phyloP scores from a whole-genome alignment of 192 early-diverging fungal genomes.

The Thoreauomyces humboldtii region DNA sequence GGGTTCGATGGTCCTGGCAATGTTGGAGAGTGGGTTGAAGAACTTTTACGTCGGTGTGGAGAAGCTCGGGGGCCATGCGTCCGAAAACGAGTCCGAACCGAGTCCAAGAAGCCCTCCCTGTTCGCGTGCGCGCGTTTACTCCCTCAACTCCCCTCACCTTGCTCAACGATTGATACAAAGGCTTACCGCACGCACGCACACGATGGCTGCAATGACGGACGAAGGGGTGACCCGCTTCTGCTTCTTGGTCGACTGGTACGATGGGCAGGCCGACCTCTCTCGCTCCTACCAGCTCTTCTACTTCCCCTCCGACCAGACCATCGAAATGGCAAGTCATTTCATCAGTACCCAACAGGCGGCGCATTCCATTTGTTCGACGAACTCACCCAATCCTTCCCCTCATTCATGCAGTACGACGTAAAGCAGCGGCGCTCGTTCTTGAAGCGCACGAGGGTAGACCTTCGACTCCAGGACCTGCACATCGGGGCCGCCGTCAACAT shows the following conservation, averaged over 20 bases:
- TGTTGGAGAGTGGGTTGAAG: too few species aligned
- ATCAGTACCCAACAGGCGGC: not conserved
- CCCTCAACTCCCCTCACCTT: too few species aligned
- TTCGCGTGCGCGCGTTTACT: too few species aligned
- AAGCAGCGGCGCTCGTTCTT: slow-evolving; percentile 56
- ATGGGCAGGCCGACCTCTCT: slow-evolving; percentile 50
- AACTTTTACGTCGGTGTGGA: too few species aligned
- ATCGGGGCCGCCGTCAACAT: slow-evolving; percentile 54
- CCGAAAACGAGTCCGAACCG: too few species aligned
- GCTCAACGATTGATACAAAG: too few species aligned
- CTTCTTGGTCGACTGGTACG: slow-evolving; percentile 56
- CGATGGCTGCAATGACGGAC: slow-evolving; percentile 15
- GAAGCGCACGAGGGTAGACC: slow-evolving; percentile 42
- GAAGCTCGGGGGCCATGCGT: too few species aligned
- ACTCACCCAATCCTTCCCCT: not conserved
- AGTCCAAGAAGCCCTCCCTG: too few species aligned
- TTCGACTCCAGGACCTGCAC: slow-evolving; percentile 49
- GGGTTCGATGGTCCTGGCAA: too few species aligned
- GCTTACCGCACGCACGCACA: too few species aligned
- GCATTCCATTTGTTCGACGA: too few species aligned
- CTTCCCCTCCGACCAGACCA: slow-evolving; percentile 49
- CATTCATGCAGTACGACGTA: slow-evolving; percentile 58
- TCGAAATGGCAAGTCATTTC: slow-evolving; percentile 60
- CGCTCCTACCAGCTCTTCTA: slow-evolving; percentile 58
- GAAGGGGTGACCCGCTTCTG: slow-evolving; percentile 28